Conservation (phyloP, 371 early-diverging fungal genomes). For the Apophysomyces elegans region DNA sequence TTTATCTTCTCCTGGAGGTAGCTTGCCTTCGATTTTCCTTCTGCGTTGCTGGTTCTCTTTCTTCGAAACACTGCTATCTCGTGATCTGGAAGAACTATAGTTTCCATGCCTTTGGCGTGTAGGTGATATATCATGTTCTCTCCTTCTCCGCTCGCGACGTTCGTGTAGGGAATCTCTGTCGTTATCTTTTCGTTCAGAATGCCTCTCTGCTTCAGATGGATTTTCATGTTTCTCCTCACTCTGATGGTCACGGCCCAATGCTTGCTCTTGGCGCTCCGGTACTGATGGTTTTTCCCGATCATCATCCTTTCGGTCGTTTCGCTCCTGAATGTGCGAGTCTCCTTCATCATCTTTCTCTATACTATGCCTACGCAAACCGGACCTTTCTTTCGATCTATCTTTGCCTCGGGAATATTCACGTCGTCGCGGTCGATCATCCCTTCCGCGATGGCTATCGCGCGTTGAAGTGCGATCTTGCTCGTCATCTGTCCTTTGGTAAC, state of each 20-base stretch:
- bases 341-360: background rate
- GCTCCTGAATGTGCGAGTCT: background rate
- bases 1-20: too few relatives aligned
- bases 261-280: background rate
- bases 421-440: background rate
- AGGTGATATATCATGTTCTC: background rate
- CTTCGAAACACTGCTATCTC: background rate
- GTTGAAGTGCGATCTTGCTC: background rate
- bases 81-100: background rate
- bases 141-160: background rate
- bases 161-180: background rate
- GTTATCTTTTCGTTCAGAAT: background rate
- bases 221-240: background rate
- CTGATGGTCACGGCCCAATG: background rate
- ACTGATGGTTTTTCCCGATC: background rate
- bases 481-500: background rate
- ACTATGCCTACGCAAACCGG: background rate
- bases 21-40: too few relatives aligned
- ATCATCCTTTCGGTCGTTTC: background rate
- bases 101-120: background rate
- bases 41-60: background rate
- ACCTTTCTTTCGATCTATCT: background rate
- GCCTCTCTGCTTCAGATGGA: background rate
- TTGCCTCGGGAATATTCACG: background rate
- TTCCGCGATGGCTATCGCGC: background rate